phyloP scores from a whole-genome alignment of 2,329 filamentous ascomycete genomes.

The Eurotiales sp. region DNA sequence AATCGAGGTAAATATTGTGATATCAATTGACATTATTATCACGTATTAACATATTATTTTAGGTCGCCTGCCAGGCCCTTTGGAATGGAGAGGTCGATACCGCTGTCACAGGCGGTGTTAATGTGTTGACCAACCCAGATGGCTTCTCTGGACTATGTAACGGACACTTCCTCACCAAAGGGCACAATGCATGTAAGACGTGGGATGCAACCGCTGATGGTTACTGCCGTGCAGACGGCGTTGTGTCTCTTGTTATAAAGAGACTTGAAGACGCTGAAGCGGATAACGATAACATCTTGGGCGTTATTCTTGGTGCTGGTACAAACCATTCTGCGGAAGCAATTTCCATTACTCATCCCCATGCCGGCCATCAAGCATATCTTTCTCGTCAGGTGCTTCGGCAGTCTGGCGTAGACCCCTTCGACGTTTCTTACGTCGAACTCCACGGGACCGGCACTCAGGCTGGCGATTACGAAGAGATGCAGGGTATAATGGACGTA shows the following conservation, averaged over 20 bases:
- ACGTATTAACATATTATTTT: no score
- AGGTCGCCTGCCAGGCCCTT: constrained; percentile 31
- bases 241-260: constrained; percentile 73
- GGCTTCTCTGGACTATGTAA: constrained; percentile 72
- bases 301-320: constrained; percentile 67
- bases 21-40: constrained; percentile 38
- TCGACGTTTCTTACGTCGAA: constrained; percentile 78
- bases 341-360: constrained; percentile 79
- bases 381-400: constrained; percentile 68
- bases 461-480: constrained; percentile 77
- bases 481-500: constrained; percentile 67
- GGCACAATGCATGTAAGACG: constrained; percentile 69
- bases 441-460: constrained; percentile 90
- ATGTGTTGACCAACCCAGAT: constrained; percentile 65
- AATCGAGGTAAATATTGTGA: constrained; percentile 48
- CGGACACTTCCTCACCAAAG: constrained; percentile 71
- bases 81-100: constrained; percentile 24
- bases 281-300: constrained; percentile 68
- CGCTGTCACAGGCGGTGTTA: constrained; percentile 22
- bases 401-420: constrained; percentile 69
- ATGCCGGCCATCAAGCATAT: constrained; percentile 69
- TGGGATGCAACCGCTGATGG: constrained; percentile 78
- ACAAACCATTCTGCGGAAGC: constrained; percentile 82
- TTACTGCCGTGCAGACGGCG: constrained; percentile 75
- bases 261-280: constrained; percentile 71